Percentiles rank a stretch among this genome's conserved stretches.
These are phyloP conservation scores for Trichosporon sp. DNA, from an alignment of 1,284 basidiomycete species.

Conservation along the genomic window DNA sequence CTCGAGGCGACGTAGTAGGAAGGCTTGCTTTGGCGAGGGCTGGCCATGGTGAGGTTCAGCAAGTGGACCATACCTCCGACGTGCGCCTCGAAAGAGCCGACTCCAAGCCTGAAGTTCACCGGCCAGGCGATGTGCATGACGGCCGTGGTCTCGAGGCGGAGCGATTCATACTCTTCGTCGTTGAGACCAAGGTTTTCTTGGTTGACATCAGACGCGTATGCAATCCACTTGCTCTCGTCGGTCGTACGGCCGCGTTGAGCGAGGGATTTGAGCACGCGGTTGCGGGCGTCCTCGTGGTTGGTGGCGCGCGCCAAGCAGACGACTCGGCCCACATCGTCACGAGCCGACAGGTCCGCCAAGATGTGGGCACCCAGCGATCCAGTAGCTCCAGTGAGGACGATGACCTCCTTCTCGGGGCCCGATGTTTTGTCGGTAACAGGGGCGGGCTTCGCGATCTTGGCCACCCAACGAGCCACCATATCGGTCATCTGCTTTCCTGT, in stretches of 20 bases:
- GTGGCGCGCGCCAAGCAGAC: slow-evolving; percentile 54
- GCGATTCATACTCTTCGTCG: slow-evolving; percentile 45
- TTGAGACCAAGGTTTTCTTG: slow-evolving; percentile 51
- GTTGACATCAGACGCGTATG: slow-evolving; percentile 53
- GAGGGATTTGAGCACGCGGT: slow-evolving; percentile 37
- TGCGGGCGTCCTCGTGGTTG: slow-evolving; percentile 34
- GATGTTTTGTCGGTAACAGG: not conserved
- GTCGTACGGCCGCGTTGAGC: slow-evolving; percentile 28
- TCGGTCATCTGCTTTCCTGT: not conserved
- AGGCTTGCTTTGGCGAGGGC: slow-evolving; percentile 44
- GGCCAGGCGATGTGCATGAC: slow-evolving; percentile 55
- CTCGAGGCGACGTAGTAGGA: not conserved
- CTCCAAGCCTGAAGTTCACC: slow-evolving; percentile 45
- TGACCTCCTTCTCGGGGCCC: slow-evolving; percentile 17
- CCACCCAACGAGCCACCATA: not conserved
- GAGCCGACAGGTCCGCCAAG: slow-evolving; percentile 53
- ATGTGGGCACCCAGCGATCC: slow-evolving; percentile 62
- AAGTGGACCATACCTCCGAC: slow-evolving; percentile 57
- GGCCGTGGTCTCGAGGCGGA: slow-evolving; percentile 50
- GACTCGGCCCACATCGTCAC: slow-evolving; percentile 50
- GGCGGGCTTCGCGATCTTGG: slow-evolving; percentile 26
- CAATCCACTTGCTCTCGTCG: slow-evolving; percentile 44
- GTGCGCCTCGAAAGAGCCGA: slow-evolving; percentile 56
- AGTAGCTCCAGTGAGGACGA: slow-evolving; percentile 58
- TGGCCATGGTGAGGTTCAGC: slow-evolving; percentile 56